These are phyloP conservation scores for Plasmodium coatneyi DNA, from an alignment of 169 alveolate species.

Conservation along the genomic window DNA sequence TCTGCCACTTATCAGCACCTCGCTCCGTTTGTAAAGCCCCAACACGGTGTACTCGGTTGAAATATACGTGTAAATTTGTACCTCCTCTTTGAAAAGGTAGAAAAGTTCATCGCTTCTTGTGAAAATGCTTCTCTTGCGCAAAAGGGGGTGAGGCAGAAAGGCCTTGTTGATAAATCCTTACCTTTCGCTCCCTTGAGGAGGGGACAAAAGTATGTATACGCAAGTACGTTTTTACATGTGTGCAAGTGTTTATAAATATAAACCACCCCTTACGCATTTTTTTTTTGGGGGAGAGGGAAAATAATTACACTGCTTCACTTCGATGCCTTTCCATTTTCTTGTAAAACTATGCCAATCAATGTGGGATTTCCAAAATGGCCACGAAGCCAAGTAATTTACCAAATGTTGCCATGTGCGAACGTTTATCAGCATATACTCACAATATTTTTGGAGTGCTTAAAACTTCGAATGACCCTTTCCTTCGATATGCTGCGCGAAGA, in stretches of 20 bases:
- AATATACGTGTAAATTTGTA: not conserved
- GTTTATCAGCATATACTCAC: not conserved
- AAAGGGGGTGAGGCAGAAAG: not conserved
- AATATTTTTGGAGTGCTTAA: not conserved
- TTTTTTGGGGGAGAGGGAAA: not conserved
- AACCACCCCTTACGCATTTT: not conserved
- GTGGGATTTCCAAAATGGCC: not conserved
- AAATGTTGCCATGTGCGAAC: not conserved
- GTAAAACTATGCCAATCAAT: not conserved
- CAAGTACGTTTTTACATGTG: not conserved
- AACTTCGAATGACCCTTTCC: not conserved
- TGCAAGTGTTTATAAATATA: not conserved
- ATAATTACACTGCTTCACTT: not conserved
- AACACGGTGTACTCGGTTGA: not conserved
- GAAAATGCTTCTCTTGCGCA: conserved; percentile 11
- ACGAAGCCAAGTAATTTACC: not conserved
- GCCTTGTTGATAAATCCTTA: not conserved
- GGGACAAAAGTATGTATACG: not conserved
- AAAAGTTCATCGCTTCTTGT: conserved; percentile 16
- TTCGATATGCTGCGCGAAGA: not conserved
- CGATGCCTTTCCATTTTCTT: not conserved
- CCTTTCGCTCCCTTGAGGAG: not conserved
- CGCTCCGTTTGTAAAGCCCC: not conserved
- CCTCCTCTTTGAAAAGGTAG: not conserved
- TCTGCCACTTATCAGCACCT: not conserved